These are phyloP conservation scores for Aphanocladium album DNA, from an alignment of 2,329 filamentous ascomycete species.

Conservation along the genomic window DNA sequence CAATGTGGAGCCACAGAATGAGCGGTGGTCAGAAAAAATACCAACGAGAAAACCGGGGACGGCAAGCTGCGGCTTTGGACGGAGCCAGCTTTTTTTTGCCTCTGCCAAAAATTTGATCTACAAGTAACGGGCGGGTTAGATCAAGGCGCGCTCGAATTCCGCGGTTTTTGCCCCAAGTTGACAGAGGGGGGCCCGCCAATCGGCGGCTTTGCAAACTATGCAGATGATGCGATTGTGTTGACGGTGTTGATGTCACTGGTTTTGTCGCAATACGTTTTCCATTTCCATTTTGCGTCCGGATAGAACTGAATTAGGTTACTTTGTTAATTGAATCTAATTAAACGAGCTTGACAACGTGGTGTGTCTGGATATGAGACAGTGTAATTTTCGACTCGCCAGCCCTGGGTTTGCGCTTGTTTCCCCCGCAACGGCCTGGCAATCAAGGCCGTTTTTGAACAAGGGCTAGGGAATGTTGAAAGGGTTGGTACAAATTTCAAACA, in stretches of 20 bases:
- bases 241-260: too few species aligned
- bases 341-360: not conserved
- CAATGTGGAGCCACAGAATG: not conserved
- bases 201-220: slow-evolving; percentile 2
- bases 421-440: slow-evolving; percentile 4
- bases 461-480: too few species aligned
- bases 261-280: too few species aligned
- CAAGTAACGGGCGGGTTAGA: not conserved
- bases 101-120: too few species aligned
- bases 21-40: not conserved
- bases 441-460: not conserved
- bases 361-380: not conserved
- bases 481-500: too few species aligned
- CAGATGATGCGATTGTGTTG: not conserved
- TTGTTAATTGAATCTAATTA: not conserved
- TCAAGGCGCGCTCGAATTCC: slow-evolving; percentile 1
- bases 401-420: not conserved
- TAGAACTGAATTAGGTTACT: too few species aligned
- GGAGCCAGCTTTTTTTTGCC: not conserved
- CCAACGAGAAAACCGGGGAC: not conserved
- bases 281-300: too few species aligned
- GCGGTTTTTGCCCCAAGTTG: not conserved
- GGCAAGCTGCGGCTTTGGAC: slow-evolving; percentile 8
- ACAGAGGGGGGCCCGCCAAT: not conserved
- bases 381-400: not conserved